Percentiles rank a stretch among this genome's conserved stretches.
These are phyloP conservation scores for Smallanthus sonchifolius DNA, from an alignment of 129 eudicot genomes.

Conservation along the genomic window DNA sequence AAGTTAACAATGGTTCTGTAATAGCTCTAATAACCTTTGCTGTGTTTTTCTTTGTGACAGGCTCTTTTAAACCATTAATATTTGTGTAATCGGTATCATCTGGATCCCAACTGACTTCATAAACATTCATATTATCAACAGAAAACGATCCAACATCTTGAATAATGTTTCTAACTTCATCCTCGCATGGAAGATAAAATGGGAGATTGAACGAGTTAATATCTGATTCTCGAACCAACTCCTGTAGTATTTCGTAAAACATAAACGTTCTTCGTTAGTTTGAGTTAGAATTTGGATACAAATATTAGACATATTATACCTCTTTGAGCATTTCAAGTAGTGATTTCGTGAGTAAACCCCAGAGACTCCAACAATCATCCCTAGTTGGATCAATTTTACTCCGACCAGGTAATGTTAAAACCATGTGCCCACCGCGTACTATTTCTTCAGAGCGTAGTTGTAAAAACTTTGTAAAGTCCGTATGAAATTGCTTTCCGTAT, in stretches of 20 bases:
- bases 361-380: neutral
- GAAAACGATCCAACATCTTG: neutral
- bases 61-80: neutral
- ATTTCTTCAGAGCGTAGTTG: neutral
- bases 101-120: slow-evolving; percentile 2
- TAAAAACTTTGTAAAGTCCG: neutral
- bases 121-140: neutral
- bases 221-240: neutral
- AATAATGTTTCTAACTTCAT: neutral
- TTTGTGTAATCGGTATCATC: neutral
- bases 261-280: neutral
- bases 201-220: neutral
- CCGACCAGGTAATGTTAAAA: slow-evolving; percentile 7
- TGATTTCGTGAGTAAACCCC: slow-evolving; percentile 7
- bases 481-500: neutral
- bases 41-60: neutral
- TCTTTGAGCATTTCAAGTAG: neutral
- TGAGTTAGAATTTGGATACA: neutral
- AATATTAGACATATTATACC: neutral
- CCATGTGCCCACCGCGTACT: neutral
- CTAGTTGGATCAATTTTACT: neutral
- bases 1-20: neutral
- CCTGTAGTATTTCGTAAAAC: neutral
- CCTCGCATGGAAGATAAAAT: neutral
- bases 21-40: neutral